Evolutionary conservation across 306 rosid genomes (phyloP).

Genomic region (Albizia julibrissin): DNA sequence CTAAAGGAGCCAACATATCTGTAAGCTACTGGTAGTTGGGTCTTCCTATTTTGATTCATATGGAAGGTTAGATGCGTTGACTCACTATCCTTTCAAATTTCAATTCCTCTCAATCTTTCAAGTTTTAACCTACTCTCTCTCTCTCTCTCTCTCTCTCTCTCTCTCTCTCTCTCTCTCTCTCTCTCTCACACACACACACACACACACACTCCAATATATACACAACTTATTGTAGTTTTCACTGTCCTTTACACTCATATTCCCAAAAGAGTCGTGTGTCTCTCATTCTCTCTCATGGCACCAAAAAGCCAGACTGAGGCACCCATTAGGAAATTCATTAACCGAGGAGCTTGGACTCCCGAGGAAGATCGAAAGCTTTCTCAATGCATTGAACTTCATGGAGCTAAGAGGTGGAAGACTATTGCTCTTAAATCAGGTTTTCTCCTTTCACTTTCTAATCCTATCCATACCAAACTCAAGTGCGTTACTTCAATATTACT

Average conservation of each 20-base stretch:
- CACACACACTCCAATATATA: not conserved
- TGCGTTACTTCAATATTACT: not conserved
- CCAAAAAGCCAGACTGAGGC: constrained; percentile 31
- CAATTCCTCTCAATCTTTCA: not conserved
- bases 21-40: not conserved
- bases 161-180: not conserved
- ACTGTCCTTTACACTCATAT: not conserved
- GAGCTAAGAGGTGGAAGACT: constrained; percentile 64
- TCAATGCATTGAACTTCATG: constrained; percentile 53
- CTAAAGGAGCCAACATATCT: not conserved
- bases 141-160: not conserved
- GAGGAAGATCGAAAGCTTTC: constrained; percentile 64
- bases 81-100: constrained; percentile 14
- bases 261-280: not conserved
- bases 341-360: constrained; percentile 65
- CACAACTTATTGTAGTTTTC: not conserved
- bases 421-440: constrained; percentile 49
- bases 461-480: not conserved
- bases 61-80: not conserved
- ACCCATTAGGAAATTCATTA: constrained; percentile 37
- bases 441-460: not conserved
- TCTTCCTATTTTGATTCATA: not conserved
- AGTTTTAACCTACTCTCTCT: not conserved
- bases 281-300: constrained; percentile 44
- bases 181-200: not conserved